Conservation (phyloP, 139 green algal species). For the Chlorella sorokiniana region DNA sequence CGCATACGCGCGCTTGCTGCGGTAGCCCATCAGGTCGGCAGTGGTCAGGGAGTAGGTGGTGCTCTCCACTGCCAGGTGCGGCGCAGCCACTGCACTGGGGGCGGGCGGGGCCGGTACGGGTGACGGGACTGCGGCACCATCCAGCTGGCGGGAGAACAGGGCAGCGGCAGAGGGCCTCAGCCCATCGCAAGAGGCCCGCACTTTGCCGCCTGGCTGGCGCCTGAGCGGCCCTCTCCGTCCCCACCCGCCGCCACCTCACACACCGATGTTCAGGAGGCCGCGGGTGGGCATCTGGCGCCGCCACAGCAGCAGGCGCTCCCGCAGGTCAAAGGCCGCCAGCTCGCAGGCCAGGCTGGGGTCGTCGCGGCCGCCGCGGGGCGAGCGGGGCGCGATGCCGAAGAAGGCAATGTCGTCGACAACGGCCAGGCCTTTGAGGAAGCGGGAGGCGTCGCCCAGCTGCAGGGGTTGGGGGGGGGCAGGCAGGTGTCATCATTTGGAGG, state of each 20-base stretch:
- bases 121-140: too few species aligned
- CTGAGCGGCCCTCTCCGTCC: neutral
- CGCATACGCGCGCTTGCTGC: neutral
- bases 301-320: conserved; percentile 59
- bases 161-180: too few species aligned
- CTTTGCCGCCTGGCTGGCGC: too few species aligned
- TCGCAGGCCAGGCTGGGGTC: conserved; percentile 44
- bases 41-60: conserved; percentile 34
- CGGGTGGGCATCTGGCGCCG: conserved; percentile 63
- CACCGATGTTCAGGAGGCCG: conserved; percentile 71
- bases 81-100: conserved; percentile 56
- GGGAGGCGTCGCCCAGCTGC: conserved; percentile 1
- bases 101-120: too few species aligned
- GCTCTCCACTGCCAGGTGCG: conserved; percentile 59
- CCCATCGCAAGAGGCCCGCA: too few species aligned
- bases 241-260: neutral
- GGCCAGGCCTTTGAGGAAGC: conserved; percentile 76
- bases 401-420: conserved; percentile 81
- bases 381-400: conserved; percentile 63
- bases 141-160: too few species aligned
- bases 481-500: neutral
- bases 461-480: neutral
- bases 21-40: conserved; percentile 5
- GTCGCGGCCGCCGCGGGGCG: conserved; percentile 27
- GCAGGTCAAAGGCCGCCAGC: conserved; percentile 70